phyloP scores from a whole-genome alignment of 352 stramenopile species.

The Phytophthora pluvialis region DNA sequence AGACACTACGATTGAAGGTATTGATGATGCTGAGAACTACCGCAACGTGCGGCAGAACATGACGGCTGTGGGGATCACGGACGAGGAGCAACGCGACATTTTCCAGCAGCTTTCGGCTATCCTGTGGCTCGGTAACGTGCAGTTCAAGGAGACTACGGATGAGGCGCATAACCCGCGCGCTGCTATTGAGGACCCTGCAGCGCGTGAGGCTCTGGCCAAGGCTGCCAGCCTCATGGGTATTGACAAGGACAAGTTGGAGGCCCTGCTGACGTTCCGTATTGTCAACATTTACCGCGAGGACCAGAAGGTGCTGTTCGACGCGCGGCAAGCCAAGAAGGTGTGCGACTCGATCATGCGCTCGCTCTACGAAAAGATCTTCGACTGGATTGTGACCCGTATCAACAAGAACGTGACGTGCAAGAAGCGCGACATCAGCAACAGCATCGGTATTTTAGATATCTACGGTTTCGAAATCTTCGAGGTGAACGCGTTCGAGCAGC shows the following conservation, averaged over 20 bases:
- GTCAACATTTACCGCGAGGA: constrained; percentile 84
- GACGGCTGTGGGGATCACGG: constrained; percentile 71
- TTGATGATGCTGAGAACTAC: constrained; percentile 82
- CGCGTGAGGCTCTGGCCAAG: constrained; percentile 59
- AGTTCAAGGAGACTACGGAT: constrained; percentile 76
- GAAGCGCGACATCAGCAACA: constrained; percentile 68
- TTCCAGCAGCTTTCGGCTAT: constrained; percentile 84
- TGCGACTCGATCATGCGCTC: constrained; percentile 86
- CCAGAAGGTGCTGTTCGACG: constrained; percentile 79
- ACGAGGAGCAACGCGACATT: constrained; percentile 74
- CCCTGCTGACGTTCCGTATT: constrained; percentile 78
- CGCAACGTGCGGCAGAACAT: constrained; percentile 65
- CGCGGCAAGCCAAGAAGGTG: constrained; percentile 81
- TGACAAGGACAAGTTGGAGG: constrained; percentile 64
- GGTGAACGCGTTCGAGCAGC: constrained; percentile 91
- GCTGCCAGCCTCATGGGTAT: constrained; percentile 72
- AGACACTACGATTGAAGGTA: constrained; percentile 71
- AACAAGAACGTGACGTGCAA: constrained; percentile 85
- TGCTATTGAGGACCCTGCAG: constrained; percentile 64
- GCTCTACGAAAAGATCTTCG: constrained; percentile 92
- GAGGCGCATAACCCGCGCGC: constrained; percentile 78
- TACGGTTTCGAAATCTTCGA: constrained; percentile 93
- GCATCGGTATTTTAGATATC: constrained; percentile 91
- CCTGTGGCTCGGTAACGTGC: constrained; percentile 86
- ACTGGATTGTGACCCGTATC: constrained; percentile 87